Percentiles rank a stretch among this genome's conserved stretches.
Evolutionary conservation across 495 filamentous ascomycete genomes (phyloP).

Genomic region (Xylaria sp.): DNA sequence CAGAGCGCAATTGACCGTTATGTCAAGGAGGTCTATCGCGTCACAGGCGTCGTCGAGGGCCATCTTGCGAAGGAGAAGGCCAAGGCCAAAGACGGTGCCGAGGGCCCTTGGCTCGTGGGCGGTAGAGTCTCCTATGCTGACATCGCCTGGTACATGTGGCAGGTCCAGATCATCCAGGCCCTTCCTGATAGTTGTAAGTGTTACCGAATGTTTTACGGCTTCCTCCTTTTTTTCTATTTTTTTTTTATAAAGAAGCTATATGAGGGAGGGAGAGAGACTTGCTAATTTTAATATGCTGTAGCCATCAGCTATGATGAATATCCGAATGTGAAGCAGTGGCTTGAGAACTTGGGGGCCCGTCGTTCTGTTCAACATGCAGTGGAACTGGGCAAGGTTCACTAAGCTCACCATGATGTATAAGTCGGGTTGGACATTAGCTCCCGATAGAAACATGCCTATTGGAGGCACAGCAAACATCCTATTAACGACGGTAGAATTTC

Average conservation of each 20-base stretch:
- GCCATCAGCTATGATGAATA: constrained; percentile 28
- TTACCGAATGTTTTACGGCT: neutral
- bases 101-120: constrained; percentile 65
- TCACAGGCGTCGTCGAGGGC: constrained; percentile 63
- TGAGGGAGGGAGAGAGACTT: neutral
- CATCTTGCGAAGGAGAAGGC: constrained; percentile 54
- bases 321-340: constrained; percentile 45
- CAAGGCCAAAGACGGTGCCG: constrained; percentile 40
- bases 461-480: neutral
- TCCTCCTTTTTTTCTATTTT: too few species aligned
- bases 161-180: constrained; percentile 29
- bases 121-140: constrained; percentile 64
- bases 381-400: neutral
- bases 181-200: constrained; percentile 17
- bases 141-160: constrained; percentile 64
- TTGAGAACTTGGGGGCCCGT: constrained; percentile 42
- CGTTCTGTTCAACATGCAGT: constrained; percentile 45
- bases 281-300: neutral
- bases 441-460: neutral
- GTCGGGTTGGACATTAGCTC: neutral
- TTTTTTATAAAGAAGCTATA: too few species aligned
- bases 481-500: neutral
- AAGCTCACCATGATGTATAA: neutral
- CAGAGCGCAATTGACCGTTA: constrained; percentile 66
- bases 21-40: constrained; percentile 63